Conservation (phyloP, 2,329 filamentous ascomycete species). For the Dactylellina haptotyla region DNA sequence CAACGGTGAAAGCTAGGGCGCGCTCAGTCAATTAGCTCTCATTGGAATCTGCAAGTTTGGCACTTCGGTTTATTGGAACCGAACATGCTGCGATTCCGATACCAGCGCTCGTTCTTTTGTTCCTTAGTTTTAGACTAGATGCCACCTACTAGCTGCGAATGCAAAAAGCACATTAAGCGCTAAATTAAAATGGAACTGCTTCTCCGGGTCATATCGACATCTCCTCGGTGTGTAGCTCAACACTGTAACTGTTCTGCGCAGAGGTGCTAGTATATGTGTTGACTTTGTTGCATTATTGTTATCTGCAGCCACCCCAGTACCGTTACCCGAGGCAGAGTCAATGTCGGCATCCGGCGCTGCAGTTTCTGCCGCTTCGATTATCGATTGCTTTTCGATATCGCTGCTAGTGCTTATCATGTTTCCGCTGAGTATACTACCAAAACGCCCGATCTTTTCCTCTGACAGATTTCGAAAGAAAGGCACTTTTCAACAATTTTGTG, state of each 20-base stretch:
- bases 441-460: too few species aligned
- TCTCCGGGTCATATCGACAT: conserved; percentile 74
- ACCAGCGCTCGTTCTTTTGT: too few species aligned
- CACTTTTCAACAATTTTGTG: too few species aligned
- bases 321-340: conserved; percentile 31
- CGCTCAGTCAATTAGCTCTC: conserved; percentile 58
- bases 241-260: neutral
- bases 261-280: conserved; percentile 19
- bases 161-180: conserved; percentile 76
- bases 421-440: too few species aligned
- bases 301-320: neutral
- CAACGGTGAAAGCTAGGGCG: conserved; percentile 72
- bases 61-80: too few species aligned
- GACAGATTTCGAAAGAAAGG: too few species aligned
- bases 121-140: neutral
- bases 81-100: too few species aligned
- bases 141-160: conserved; percentile 64
- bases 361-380: conserved; percentile 2
- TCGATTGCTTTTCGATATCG: conserved; percentile 36
- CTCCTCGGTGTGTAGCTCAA: conserved; percentile 64
- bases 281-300: conserved; percentile 37
- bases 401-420: conserved; percentile 18
- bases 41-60: too few species aligned
- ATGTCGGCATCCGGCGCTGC: conserved; percentile 3
- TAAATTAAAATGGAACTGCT: conserved; percentile 75